Base-by-base conservation (phyloP, 1,139 yeast species). In the Tardiomyces digboiensis region DNA sequence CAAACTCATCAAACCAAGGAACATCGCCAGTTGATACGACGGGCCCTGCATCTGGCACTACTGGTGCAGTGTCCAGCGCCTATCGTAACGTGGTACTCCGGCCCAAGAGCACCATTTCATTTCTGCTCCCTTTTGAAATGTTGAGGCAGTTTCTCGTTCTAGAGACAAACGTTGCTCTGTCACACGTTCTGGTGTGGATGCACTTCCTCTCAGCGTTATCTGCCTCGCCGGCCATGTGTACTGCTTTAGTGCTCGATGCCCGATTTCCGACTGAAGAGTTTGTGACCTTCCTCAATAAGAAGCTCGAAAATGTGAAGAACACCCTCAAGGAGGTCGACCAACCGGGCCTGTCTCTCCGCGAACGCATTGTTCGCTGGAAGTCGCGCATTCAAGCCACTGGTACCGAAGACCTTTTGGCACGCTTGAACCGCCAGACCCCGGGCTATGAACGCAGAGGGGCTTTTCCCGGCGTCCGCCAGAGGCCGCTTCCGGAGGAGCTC, bases 141-240 rank as follows among this genome's bases (percentile, higher is more conserved):
- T n/a, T 33, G 4, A 19, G 37, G n/a, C 19, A 14, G 19, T 33
- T 14, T n/a, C 37, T 33, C 5, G 19, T 33, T 19, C 37, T 33
- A 19, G 37, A 33, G 6, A 33, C 37, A 33, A n/a, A 33, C 12
- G 37, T 33, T 38, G 48, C 53, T 8, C 47, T 51, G 7, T 53
- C 53, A 37, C 59, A 55, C 45, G 45, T 53, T 6, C 41, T 56
- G 10, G 47, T 56, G 13, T 56, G 59, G 58, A 42, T 56, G 23
- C 52, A 55, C 41, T 56, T 55, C 39, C 49, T 56, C 38, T 44
- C 45, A 21, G 49, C 53, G 13, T 39, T 53, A 18, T 45, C 54
- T 29, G 53, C n/a, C 42, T 39, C 21, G 45, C 45, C 6, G 48
- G 45, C 2, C 42, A 44, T 3, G 39, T 44, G 21, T 29, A 44